Evolutionary conservation across 495 filamentous ascomycete species (phyloP), one percentile per base, ranked within the genome.

Genomic region (Penicillium samsonianum): DNA sequence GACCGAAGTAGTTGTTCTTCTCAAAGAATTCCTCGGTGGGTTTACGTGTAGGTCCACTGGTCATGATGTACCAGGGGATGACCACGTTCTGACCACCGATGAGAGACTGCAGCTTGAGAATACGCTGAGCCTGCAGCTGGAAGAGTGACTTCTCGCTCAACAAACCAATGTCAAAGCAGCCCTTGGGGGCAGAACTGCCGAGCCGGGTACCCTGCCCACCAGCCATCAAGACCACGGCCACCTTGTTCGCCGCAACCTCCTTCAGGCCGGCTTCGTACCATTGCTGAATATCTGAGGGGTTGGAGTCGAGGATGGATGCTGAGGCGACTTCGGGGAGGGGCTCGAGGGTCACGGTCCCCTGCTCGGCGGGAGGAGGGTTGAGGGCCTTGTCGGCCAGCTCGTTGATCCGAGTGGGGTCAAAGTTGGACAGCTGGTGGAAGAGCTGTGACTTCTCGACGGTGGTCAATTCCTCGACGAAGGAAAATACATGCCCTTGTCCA

Each of bases 31-130:
- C 82, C 81, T 96, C 90, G 8, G 94, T 99, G 10, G 92, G 89
- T 52, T 84, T 84, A 62, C 92, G 83, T 12, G 94, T 99, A n/a
- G 94, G 95, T 10, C 94, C 94, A 64, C 91, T 96, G 58, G 94
- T 99, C 94, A 99, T 99, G 67, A 99, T 88, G 77, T 98, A 99
- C 94, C 94, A 99, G 7, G 94, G 95, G 30, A 99, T 86, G 8
- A 87, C 82, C 30, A 89, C 87, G 56, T 82, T 80, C 61, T 77
- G 71, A 57, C 84, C 86, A 17, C 82, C 82, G 48, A 92, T 92
- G 53, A 98, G 75, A 53, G 84, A 68, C 73, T 98, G 90, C n/a
- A 96, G 74, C 78, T 90, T 92, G 55, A 77, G 75, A 64, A 99
- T 99, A 42, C 95, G 78, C 84, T 99, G 90, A 16, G 88, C 94